Conservation (phyloP, 441 rosid species). For the Aquilaria agallochum region DNA sequence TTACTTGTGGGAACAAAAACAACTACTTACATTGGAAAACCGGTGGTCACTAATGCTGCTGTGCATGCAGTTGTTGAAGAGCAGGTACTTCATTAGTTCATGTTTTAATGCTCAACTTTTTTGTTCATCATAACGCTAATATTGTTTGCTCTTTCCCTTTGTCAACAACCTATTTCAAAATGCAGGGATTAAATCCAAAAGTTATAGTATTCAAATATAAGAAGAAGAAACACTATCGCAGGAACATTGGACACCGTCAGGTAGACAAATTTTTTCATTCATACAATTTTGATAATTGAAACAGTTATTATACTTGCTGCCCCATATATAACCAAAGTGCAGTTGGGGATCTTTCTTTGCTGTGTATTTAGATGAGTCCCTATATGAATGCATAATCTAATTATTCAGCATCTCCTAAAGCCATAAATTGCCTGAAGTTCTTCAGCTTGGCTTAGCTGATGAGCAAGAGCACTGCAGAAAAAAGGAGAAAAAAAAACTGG, state of each 20-base stretch:
- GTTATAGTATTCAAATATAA: constrained; percentile 89
- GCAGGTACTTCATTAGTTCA: constrained; percentile 43
- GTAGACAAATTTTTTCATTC: constrained; percentile 24
- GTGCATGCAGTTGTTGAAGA: constrained; percentile 95
- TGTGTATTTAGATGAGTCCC: no score
- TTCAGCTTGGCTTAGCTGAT: no score
- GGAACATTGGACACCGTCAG: constrained; percentile 97
- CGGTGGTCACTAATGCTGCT: constrained; percentile 85
- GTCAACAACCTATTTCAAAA: background rate
- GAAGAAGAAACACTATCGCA: constrained; percentile 88
- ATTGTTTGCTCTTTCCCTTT: background rate
- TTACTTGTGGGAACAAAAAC: constrained; percentile 90
- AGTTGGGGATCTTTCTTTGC: no score
- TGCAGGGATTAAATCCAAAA: constrained; percentile 81
- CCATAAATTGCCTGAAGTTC: no score
- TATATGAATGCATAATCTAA: no score
- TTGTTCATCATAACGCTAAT: background rate
- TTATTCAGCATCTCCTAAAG: no score
- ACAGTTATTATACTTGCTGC: no score
- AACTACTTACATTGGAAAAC: constrained; percentile 80
- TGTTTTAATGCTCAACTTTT: constrained; percentile 2
- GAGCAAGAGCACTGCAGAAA: no score
- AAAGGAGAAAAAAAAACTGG: no score
- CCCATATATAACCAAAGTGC: no score
- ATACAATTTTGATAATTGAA: background rate